Percentiles rank a stretch among this genome's conserved stretches.
These are phyloP conservation scores for Scutellaria barbata DNA, from an alignment of 257 asterid species.

Conservation along the genomic window DNA sequence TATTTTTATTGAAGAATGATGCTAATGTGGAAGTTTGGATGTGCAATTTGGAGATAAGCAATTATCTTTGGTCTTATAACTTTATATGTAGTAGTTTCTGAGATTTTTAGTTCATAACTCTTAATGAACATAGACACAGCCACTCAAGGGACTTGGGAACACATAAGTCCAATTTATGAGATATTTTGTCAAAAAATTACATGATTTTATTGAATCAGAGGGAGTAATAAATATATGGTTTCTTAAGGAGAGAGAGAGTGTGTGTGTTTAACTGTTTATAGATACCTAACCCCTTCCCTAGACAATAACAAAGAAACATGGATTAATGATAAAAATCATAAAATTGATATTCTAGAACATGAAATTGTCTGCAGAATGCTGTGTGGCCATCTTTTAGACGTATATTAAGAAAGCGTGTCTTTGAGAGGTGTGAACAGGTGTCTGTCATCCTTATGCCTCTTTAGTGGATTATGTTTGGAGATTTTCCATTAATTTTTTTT, in stretches of 20 bases:
- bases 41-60: slow-evolving; percentile 16
- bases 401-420: slow-evolving; percentile 15
- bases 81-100: background rate
- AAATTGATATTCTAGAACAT: slow-evolving; percentile 23
- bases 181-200: background rate
- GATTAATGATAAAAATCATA: background rate
- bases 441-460: background rate
- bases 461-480: background rate
- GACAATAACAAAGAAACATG: background rate
- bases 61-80: background rate
- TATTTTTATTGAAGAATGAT: background rate
- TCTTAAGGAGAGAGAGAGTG: too few relatives aligned
- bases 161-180: too few relatives aligned
- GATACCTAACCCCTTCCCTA: background rate
- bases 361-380: slow-evolving; percentile 1
- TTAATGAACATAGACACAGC: background rate
- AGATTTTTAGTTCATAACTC: background rate
- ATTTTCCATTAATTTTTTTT: background rate
- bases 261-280: background rate
- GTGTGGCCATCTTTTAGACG: background rate
- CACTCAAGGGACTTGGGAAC: background rate
- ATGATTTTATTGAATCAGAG: background rate
- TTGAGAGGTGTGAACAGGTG: slow-evolving; percentile 5
- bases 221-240: too few relatives aligned
- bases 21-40: background rate